phyloP scores from a whole-genome alignment of 192 early-diverging fungal genomes.

The Backusella parvicylindrica region DNA sequence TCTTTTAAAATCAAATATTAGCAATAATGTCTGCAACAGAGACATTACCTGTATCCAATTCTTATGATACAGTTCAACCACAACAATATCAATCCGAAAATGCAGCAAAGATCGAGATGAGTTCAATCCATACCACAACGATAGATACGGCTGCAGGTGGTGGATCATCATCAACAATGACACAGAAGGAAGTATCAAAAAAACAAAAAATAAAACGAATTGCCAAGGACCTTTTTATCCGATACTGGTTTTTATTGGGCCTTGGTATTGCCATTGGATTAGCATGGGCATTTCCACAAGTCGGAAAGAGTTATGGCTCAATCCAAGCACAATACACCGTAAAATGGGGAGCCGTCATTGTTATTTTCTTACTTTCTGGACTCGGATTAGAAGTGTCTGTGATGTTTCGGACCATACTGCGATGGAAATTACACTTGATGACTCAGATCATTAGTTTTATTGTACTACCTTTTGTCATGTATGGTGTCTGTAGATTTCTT shows the following conservation, averaged over 20 bases:
- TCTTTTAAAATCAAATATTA: not conserved
- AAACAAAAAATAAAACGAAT: not conserved
- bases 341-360: conserved; percentile 55
- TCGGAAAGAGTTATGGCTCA: conserved; percentile 50
- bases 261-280: conserved; percentile 56
- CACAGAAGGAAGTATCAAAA: not conserved
- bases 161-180: not conserved
- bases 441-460: conserved; percentile 55
- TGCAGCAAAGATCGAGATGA: not conserved
- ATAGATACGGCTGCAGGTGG: not conserved
- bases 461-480: conserved; percentile 54
- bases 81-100: not conserved
- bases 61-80: not conserved
- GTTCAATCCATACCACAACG: not conserved
- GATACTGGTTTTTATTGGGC: conserved; percentile 62
- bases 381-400: conserved; percentile 57
- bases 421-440: conserved; percentile 50
- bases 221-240: conserved; percentile 43
- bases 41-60: not conserved
- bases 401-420: conserved; percentile 44
- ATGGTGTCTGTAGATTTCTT: conserved; percentile 36
- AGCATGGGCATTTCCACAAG: conserved; percentile 55
- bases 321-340: conserved; percentile 56
- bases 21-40: not conserved
- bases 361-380: conserved; percentile 66